Percentiles rank a stretch among this genome's conserved stretches.
Conservation (phyloP, 1,139 yeast genomes). For the Suhomyces bribrorum region DNA sequence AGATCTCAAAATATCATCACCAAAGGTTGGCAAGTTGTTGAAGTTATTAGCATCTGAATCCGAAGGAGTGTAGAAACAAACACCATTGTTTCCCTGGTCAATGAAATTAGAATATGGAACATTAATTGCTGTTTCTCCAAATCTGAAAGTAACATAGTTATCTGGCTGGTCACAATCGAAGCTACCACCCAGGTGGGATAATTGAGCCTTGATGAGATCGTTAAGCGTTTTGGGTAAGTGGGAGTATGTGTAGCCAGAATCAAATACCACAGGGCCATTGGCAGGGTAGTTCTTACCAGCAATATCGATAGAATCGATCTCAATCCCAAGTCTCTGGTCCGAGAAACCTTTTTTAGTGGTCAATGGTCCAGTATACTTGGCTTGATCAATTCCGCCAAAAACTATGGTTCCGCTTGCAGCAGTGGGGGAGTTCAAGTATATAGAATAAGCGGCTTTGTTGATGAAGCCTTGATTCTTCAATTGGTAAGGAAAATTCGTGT, state of each 20-base stretch:
- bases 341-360: conserved; percentile 7
- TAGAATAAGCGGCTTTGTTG: conserved; percentile 22
- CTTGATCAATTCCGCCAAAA: conserved; percentile 24
- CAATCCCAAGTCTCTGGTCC: conserved; percentile 2
- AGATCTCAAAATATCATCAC: conserved; percentile 23
- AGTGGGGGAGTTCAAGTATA: conserved; percentile 19
- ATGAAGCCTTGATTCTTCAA: conserved; percentile 25
- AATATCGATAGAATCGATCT: conserved; percentile 1
- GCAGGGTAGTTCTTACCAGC: not conserved
- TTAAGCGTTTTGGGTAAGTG: not conserved
- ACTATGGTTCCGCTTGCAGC: conserved; percentile 18
- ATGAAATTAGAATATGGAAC: conserved; percentile 7
- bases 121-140: conserved; percentile 4
- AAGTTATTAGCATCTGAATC: not conserved
- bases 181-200: not conserved
- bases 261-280: conserved; percentile 1
- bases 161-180: conserved; percentile 4
- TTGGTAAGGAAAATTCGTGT: conserved; percentile 23
- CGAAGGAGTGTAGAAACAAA: not conserved
- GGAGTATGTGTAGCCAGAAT: conserved; percentile 7
- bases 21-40: conserved; percentile 14
- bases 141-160: not conserved
- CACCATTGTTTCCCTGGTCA: not conserved
- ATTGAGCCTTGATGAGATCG: not conserved
- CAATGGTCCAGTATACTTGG: conserved; percentile 21